These are phyloP conservation scores for Penicillium glabrum DNA, from an alignment of 2,329 filamentous ascomycete genomes.

Conservation along the genomic window DNA sequence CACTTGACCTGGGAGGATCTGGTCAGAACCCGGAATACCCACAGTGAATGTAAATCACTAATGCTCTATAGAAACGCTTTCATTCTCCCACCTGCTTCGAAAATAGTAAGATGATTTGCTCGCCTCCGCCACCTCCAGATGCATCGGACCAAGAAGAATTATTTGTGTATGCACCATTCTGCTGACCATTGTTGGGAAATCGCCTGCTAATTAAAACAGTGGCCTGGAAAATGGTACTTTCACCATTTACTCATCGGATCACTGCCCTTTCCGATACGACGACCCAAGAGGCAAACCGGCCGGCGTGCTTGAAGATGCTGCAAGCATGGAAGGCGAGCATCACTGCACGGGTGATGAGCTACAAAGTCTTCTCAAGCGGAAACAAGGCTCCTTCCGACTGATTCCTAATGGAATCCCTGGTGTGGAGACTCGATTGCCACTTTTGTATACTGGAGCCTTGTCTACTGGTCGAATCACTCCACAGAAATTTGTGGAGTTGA, in stretches of 20 bases:
- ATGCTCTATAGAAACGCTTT: slow-evolving; percentile 2
- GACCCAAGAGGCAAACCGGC: slow-evolving; percentile 4
- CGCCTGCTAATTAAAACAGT: neutral
- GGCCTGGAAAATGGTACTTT: slow-evolving; percentile 57
- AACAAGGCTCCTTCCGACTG: slow-evolving; percentile 40
- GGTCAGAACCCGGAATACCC: neutral
- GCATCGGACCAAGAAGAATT: slow-evolving; percentile 8
- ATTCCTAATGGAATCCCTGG: slow-evolving; percentile 48
- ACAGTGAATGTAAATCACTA: neutral
- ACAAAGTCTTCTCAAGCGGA: slow-evolving; percentile 11
- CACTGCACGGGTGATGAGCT: slow-evolving; percentile 1
- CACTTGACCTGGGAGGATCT: slow-evolving; percentile 47
- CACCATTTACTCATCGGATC: slow-evolving; percentile 53
- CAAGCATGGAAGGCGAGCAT: slow-evolving; percentile 7
- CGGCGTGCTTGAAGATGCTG: slow-evolving; percentile 4
- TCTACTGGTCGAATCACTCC: slow-evolving; percentile 29
- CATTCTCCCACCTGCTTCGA: slow-evolving; percentile 11
- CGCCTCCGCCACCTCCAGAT: slow-evolving; percentile 7
- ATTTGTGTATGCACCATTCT: neutral
- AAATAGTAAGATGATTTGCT: slow-evolving; percentile 14
- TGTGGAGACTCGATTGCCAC: slow-evolving; percentile 43
- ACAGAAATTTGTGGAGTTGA: slow-evolving; percentile 48
- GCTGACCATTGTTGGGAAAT: neutral
- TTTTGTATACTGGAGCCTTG: slow-evolving; percentile 34
- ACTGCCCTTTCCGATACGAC: slow-evolving; percentile 39